Evolutionary conservation across 768 basidiomycete genomes (phyloP).

Genomic region (Tephrocybe sp.): DNA sequence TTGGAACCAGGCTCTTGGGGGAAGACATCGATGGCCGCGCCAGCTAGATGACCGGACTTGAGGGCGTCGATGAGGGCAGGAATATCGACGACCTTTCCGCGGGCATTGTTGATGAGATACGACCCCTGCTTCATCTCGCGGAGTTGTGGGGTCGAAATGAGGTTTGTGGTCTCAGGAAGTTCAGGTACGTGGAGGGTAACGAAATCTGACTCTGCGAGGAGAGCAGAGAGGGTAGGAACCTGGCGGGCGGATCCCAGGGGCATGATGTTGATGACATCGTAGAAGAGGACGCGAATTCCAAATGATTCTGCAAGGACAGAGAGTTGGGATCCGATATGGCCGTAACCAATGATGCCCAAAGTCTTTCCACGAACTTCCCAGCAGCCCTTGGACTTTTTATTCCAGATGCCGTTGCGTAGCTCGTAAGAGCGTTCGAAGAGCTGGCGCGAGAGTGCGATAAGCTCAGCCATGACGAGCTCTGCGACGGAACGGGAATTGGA

Average conservation of each 20-base stretch:
- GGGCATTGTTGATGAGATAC: slow-evolving; percentile 97
- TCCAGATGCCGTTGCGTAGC: slow-evolving; percentile 90
- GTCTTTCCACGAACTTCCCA: slow-evolving; percentile 99
- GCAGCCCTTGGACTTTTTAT: slow-evolving; percentile 97
- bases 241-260: slow-evolving; percentile 92
- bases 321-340: slow-evolving; percentile 96
- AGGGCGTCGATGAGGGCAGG: slow-evolving; percentile 82
- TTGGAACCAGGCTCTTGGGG: slow-evolving; percentile 92
- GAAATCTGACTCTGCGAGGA: slow-evolving; percentile 84
- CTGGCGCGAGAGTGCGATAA: slow-evolving; percentile 92
- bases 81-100: slow-evolving; percentile 93
- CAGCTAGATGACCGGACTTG: slow-evolving; percentile 83
- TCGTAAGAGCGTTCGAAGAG: slow-evolving; percentile 86
- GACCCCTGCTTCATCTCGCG: slow-evolving; percentile 91
- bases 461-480: slow-evolving; percentile 92
- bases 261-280: slow-evolving; percentile 96
- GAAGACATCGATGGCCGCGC: slow-evolving; percentile 91
- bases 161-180: slow-evolving; percentile 90
- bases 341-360: slow-evolving; percentile 96
- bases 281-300: slow-evolving; percentile 93
- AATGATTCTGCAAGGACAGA: slow-evolving; percentile 96
- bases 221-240: slow-evolving; percentile 70
- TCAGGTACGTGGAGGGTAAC: slow-evolving; percentile 97
- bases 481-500: slow-evolving; percentile 99
- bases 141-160: slow-evolving; percentile 80